Evolutionary conservation across 2,329 filamentous ascomycete species (phyloP).

Genomic region (Sporothrix curviconia): DNA sequence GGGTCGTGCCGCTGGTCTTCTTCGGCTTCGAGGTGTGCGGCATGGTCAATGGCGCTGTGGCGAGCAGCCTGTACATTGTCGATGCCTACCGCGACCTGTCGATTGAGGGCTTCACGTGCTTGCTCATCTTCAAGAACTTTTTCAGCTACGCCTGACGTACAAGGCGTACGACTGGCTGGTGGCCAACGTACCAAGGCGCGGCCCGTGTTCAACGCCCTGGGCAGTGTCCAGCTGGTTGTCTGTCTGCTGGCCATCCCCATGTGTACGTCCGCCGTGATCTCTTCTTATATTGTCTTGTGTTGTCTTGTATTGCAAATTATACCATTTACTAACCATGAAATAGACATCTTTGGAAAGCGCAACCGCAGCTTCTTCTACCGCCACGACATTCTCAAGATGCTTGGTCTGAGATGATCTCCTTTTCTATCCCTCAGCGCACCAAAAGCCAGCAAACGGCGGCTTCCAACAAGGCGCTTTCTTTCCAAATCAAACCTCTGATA

Average conservation of each 20-base stretch:
- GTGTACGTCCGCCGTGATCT: constrained; percentile 51
- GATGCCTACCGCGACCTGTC: constrained; percentile 85
- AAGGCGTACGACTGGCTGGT: constrained; percentile 80
- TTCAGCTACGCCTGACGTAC: constrained; percentile 82
- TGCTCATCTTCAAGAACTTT: constrained; percentile 91
- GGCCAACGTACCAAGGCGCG: constrained; percentile 47
- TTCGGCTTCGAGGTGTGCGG: constrained; percentile 78
- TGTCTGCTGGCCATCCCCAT: constrained; percentile 69
- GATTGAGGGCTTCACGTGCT: constrained; percentile 81
- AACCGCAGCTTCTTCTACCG: constrained; percentile 68
- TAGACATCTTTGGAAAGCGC: constrained; percentile 73
- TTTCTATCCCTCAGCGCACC: too few species aligned
- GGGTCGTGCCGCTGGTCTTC: constrained; percentile 70
- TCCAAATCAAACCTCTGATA: too few species aligned
- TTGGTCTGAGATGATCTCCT: constrained; percentile 26
- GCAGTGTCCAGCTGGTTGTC: constrained; percentile 68
- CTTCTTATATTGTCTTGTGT: not conserved
- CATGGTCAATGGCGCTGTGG: constrained; percentile 87
- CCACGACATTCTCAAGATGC: constrained; percentile 60
- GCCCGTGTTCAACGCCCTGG: constrained; percentile 59
- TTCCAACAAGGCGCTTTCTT: too few species aligned
- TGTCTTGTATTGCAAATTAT: too few species aligned
- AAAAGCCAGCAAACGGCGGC: too few species aligned
- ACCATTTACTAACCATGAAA: constrained; percentile 10
- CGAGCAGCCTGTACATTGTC: constrained; percentile 79